A percentile compares a stretch with the other conserved stretches of the same genome.
Evolutionary conservation across 1,284 basidiomycete species (phyloP).

Genomic region (Macrocybe sp.): DNA sequence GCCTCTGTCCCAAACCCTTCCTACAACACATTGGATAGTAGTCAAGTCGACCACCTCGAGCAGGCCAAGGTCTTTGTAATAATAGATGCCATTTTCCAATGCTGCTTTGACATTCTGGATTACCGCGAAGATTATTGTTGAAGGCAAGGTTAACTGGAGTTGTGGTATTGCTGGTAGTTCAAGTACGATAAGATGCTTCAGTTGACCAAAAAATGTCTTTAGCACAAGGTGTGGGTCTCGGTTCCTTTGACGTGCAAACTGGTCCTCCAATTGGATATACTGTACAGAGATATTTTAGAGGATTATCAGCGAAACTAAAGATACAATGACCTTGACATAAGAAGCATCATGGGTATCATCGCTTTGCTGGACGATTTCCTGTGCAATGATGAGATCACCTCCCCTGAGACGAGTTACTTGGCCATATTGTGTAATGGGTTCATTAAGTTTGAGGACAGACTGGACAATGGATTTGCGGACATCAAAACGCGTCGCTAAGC

Average conservation of each 20-base stretch:
- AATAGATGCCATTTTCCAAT: too few species aligned
- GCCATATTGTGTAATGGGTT: too few species aligned
- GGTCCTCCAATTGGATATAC: slow-evolving; percentile 19
- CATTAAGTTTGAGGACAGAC: too few species aligned
- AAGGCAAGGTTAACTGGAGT: not conserved
- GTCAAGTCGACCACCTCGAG: not conserved
- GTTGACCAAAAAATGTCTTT: slow-evolving; percentile 18
- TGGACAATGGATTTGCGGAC: too few species aligned
- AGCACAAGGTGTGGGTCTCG: slow-evolving; percentile 7
- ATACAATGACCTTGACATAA: slow-evolving; percentile 24
- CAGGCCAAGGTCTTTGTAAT: not conserved
- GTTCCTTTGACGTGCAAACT: slow-evolving; percentile 9
- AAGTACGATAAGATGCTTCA: slow-evolving; percentile 13
- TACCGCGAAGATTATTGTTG: not conserved
- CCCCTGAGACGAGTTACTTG: not conserved
- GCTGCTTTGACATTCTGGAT: not conserved
- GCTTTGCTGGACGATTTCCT: not conserved
- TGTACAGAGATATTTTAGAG: slow-evolving; percentile 17
- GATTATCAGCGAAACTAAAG: not conserved
- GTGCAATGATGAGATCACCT: not conserved
- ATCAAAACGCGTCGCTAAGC: too few species aligned
- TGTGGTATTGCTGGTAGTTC: slow-evolving; percentile 4
- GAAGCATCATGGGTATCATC: slow-evolving; percentile 22
- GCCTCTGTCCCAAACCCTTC: not conserved
- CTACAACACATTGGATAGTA: not conserved